phyloP scores from a whole-genome alignment of 148 eudicot species.

The Chenopodium formosanum region DNA sequence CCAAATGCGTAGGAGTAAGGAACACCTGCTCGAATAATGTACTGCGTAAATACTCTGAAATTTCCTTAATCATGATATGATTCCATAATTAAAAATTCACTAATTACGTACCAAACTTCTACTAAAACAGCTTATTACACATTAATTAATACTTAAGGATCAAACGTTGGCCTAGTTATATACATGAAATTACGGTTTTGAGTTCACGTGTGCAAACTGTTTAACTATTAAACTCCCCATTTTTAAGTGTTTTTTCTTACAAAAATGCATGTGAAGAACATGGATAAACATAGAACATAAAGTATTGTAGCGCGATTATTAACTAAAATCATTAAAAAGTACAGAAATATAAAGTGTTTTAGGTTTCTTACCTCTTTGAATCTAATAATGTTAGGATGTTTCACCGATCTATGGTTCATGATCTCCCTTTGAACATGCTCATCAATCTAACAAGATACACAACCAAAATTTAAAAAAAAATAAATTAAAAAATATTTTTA shows the following conservation, averaged over 20 bases:
- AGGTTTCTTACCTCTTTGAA: slow-evolving; percentile 59
- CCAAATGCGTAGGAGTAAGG: slow-evolving; percentile 66
- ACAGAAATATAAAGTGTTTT: not conserved
- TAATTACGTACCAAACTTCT: not conserved
- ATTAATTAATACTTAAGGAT: not conserved
- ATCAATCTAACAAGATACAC: slow-evolving; percentile 52
- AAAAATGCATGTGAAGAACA: slow-evolving; percentile 14
- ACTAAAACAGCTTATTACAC: not conserved
- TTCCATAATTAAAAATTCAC: not conserved
- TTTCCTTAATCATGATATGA: not conserved
- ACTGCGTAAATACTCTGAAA: not conserved
- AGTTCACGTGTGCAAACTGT: not conserved
- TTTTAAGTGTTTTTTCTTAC: not conserved
- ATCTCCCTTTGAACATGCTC: slow-evolving; percentile 79
- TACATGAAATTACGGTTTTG: not conserved
- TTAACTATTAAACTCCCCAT: not conserved
- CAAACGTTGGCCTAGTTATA: not conserved
- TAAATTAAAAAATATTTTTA: too few relatives aligned
- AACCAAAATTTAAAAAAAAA: not conserved
- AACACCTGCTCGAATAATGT: slow-evolving; percentile 37
- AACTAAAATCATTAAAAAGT: not conserved
- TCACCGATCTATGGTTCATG: slow-evolving; percentile 70
- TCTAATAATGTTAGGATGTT: slow-evolving; percentile 66
- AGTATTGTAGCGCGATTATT: not conserved
- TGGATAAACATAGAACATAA: not conserved